A percentile compares a stretch with the other conserved stretches of the same genome.
These are phyloP conservation scores for Hypsizygus marmoreus DNA, from an alignment of 768 basidiomycete genomes.

Conservation along the genomic window DNA sequence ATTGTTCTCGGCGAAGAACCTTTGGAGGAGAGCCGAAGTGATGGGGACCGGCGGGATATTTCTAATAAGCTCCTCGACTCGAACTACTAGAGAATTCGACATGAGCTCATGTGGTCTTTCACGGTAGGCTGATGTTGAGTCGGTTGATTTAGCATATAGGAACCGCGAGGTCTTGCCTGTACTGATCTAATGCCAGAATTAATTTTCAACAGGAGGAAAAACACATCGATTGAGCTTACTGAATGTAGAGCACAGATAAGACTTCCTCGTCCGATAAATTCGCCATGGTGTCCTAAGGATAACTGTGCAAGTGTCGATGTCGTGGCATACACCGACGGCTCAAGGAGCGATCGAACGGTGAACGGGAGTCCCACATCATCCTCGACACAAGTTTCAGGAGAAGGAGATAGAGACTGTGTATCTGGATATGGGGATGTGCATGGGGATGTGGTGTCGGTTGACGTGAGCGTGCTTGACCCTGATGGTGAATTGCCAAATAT, in stretches of 20 bases:
- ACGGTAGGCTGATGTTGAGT: slow-evolving; percentile 30
- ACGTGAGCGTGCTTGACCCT: slow-evolving; percentile 22
- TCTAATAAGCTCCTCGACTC: slow-evolving; percentile 34
- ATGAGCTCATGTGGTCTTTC: slow-evolving; percentile 23
- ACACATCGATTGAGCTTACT: slow-evolving; percentile 25
- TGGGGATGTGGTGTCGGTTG: slow-evolving; percentile 19
- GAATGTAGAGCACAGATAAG: slow-evolving; percentile 48
- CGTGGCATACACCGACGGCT: slow-evolving; percentile 39
- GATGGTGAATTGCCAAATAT: slow-evolving; percentile 15
- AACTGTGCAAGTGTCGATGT: slow-evolving; percentile 44
- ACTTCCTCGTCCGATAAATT: slow-evolving; percentile 51
- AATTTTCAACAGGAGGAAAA: slow-evolving; percentile 2
- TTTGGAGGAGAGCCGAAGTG: slow-evolving; percentile 35
- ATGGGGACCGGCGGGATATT: slow-evolving; percentile 33
- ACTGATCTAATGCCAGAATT: slow-evolving; percentile 32
- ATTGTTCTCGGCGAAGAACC: slow-evolving; percentile 48
- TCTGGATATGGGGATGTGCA: slow-evolving; percentile 16
- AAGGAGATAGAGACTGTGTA: slow-evolving; percentile 4
- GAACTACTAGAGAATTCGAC: slow-evolving; percentile 20
- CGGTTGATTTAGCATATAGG: slow-evolving; percentile 43
- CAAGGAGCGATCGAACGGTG: slow-evolving; percentile 22
- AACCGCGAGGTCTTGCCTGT: slow-evolving; percentile 34
- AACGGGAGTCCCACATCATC: slow-evolving; percentile 12
- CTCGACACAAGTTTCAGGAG: neutral
- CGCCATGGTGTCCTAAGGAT: slow-evolving; percentile 48